Conservation (phyloP, 1,284 basidiomycete species). For the Puccinia coronata region DNA sequence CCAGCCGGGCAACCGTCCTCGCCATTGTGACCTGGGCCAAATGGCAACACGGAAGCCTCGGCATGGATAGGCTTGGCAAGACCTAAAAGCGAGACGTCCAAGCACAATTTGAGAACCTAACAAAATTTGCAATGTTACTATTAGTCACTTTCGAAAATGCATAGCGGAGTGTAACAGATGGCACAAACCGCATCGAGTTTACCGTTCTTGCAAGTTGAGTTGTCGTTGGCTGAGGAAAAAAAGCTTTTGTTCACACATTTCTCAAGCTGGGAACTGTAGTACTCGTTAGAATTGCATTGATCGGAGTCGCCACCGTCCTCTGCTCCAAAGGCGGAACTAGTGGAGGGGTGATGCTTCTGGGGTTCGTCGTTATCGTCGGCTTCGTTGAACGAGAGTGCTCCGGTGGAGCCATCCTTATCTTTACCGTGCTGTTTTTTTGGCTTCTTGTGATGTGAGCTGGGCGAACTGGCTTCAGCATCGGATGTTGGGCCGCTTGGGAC, state of each 20-base stretch:
- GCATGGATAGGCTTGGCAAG: conserved; percentile 6
- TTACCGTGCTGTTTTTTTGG: not conserved
- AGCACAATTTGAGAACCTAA: conserved; percentile 18
- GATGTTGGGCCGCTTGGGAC: too few relatives aligned
- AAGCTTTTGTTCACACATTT: conserved; percentile 37
- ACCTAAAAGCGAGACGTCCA: conserved; percentile 10
- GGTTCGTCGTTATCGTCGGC: not conserved
- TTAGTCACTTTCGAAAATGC: not conserved
- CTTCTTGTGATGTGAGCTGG: not conserved
- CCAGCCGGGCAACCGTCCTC: conserved; percentile 3
- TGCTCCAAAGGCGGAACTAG: not conserved
- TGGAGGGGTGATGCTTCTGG: not conserved
- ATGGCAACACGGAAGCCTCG: not conserved
- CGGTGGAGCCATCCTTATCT: not conserved
- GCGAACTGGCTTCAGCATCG: not conserved
- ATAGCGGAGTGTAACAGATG: not conserved
- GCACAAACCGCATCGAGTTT: conserved; percentile 31
- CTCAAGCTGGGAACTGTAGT: conserved; percentile 20
- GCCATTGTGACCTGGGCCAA: not conserved
- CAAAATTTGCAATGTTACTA: not conserved
- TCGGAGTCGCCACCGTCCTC: not conserved
- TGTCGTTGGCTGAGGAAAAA: conserved; percentile 17
- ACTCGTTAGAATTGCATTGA: conserved; percentile 8
- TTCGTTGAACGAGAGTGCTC: not conserved
- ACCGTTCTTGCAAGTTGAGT: conserved; percentile 37